A percentile compares a stretch with the other conserved stretches of the same genome.
Evolutionary conservation across 169 alveolate species (phyloP).

Genomic region (Cryptosporidium felis): DNA sequence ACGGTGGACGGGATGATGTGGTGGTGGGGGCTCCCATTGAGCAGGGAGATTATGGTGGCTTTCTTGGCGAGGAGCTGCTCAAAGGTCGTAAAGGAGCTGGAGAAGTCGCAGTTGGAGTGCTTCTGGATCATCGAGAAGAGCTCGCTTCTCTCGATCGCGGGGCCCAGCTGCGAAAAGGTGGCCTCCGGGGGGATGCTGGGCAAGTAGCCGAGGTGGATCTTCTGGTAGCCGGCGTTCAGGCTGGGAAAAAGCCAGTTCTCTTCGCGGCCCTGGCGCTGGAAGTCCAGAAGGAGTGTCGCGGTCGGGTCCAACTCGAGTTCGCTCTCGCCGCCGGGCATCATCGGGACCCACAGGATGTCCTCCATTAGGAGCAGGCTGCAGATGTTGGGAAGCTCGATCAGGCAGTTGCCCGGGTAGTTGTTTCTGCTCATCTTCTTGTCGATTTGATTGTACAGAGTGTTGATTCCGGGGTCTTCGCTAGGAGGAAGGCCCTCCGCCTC

Average conservation of each 20-base stretch:
- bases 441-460: background rate
- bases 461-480: background rate
- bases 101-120: conserved; percentile 3
- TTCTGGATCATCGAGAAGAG: background rate
- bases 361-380: background rate
- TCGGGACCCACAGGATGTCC: conserved; percentile 43
- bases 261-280: background rate
- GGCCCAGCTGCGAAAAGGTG: background rate
- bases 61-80: conserved; percentile 57
- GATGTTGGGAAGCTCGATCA: conserved; percentile 16
- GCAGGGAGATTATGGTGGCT: conserved; percentile 10
- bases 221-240: conserved; percentile 18
- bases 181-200: conserved; percentile 19
- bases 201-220: conserved; percentile 36
- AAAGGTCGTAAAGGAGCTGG: conserved; percentile 35
- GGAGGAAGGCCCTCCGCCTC: background rate
- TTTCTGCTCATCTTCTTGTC: background rate
- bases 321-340: background rate
- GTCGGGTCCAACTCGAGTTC: conserved; percentile 4
- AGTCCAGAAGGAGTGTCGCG: background rate
- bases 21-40: conserved; percentile 31
- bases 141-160: background rate
- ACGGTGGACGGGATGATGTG: conserved; percentile 41
- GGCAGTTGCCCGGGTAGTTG: conserved; percentile 1
- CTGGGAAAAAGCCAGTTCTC: conserved; percentile 9